phyloP scores from a whole-genome alignment of 2,329 filamentous ascomycete species.

The Pseudocercospora ulei region DNA sequence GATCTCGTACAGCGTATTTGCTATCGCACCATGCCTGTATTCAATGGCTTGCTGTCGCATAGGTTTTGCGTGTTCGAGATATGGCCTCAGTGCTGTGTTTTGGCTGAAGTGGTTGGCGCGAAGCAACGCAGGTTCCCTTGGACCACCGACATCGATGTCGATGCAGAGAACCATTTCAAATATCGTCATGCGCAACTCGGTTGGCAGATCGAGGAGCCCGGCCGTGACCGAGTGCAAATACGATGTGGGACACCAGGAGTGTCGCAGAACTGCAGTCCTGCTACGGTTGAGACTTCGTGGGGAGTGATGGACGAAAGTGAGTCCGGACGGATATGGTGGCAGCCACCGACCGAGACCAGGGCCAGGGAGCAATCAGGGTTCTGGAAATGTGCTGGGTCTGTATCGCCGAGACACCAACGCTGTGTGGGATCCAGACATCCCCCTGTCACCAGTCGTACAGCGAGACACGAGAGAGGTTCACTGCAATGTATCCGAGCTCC shows the following conservation, averaged over 20 bases:
- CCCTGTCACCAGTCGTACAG: too few relatives aligned
- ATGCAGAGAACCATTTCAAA: neutral
- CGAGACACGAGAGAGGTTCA: too few relatives aligned
- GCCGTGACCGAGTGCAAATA: neutral
- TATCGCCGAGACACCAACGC: too few relatives aligned
- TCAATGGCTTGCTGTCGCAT: neutral
- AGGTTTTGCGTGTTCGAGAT: neutral
- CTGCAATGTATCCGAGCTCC: too few relatives aligned
- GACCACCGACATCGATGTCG: neutral
- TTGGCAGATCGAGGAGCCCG: neutral
- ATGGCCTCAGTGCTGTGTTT: neutral
- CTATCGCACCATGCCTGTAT: neutral
- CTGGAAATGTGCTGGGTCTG: too few relatives aligned
- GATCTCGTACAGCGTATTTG: neutral
- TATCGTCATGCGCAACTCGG: conserved; percentile 1
- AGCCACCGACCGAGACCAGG: too few relatives aligned
- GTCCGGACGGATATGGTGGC: too few relatives aligned
- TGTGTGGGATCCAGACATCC: too few relatives aligned
- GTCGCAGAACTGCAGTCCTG: too few relatives aligned
- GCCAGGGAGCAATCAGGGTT: too few relatives aligned
- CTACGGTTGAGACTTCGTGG: neutral
- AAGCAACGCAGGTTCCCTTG: neutral
- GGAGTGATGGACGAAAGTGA: too few relatives aligned
- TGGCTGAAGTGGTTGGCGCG: neutral
- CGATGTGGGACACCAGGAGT: too few relatives aligned